Base-by-base conservation (phyloP, 306 rosid genomes). In the Dalbergia oliveri region DNA sequence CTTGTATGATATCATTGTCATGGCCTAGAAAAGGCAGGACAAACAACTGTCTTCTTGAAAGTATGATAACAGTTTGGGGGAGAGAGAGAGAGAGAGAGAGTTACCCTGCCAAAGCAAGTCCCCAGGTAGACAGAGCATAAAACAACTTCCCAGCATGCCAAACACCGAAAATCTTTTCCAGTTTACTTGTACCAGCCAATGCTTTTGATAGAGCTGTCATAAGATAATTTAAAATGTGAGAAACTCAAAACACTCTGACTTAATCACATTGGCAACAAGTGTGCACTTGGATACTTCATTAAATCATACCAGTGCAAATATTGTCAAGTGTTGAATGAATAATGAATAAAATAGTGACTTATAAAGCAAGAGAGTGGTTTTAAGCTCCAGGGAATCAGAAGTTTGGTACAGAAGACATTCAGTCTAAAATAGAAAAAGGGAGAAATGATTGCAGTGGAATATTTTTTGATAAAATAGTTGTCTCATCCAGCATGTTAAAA, bases 61-160 rank as follows among this genome's bases (percentile, higher is more conserved):
- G 50, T 19, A 57, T 53, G 72, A 21, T 70, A 65, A 51, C 60
- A 59, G 72, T 57, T 65, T 58, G 11, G 51, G 69, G 21, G 47
- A 62, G 58, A 35, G 76, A 76, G 83, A 21, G 1, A 72, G 86
- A 33, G 49, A 33, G 69, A n/a, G 79, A 64, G 76, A 33, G 84
- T 83, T 84, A 94, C 97, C 97, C 97, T 0, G 90, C 85, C 78
- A 94, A 88, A 79, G 99, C 91, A 84, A 94, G 97, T 80, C 99
- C 99, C 99, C 99, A 94, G 41, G 97, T 90, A 86, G 97, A 86
- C 26, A 94, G 81, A 44, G 95, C 54, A 84, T 93, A 94, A 67
- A 94, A 91, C 84, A 93, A 53, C 79, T 69, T 88, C 58, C 99
- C 97, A 23, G 99, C 99, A 79, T 88, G 84, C 97, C 99, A 93